Evolutionary conservation across 2,329 filamentous ascomycete genomes (phyloP), one percentile per base, ranked within the genome.

Genomic region (Cladobotryum mycophilum): DNA sequence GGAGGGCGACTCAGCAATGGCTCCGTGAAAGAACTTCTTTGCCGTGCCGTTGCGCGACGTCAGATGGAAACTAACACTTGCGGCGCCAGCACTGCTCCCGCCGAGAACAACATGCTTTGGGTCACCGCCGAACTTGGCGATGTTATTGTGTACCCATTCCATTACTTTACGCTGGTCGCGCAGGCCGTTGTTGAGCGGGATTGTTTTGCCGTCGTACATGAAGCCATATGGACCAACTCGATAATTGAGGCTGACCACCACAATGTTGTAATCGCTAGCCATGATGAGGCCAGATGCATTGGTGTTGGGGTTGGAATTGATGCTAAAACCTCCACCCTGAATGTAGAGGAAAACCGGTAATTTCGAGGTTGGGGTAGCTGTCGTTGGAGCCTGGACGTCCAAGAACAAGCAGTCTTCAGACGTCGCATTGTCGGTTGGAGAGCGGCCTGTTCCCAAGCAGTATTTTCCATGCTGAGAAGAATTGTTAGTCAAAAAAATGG

Each of bases 161-260:
- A 90, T 64, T 0, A 80, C 82, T 60, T 85, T 84, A 47, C 82
- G 71, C 64, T 89, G 85, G 62, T 90, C 86, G 34, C 78, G 77
- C 1, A 90, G 70, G 1, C 87, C 87, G 57, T 82, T 83, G 64
- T 90, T 90, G 35, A 83, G 62, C 51, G 76, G 78, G 3, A 79
- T 76, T 56, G 56, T 60, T 57, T 85, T 76, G 14, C 76, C 68
- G 49, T 81, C 73, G 2, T 80, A 79, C 12, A 91, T 72, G 61
- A 90, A 91, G 0, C 88, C 87, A 57, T 82, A 89, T 0, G 80
- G 76, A 0, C 86, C 86, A 11, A 91, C 85, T 5, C 88, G 82
- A 62, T 91, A 90, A 67, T 89, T 90, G 67, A 88, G 78, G 9
- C 76, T 84, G 2, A 91, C 84, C 0, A 89, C 80, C 0, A 91